phyloP scores from a whole-genome alignment of 2,329 filamentous ascomycete species.

The Ophiosphaerella narmari region DNA sequence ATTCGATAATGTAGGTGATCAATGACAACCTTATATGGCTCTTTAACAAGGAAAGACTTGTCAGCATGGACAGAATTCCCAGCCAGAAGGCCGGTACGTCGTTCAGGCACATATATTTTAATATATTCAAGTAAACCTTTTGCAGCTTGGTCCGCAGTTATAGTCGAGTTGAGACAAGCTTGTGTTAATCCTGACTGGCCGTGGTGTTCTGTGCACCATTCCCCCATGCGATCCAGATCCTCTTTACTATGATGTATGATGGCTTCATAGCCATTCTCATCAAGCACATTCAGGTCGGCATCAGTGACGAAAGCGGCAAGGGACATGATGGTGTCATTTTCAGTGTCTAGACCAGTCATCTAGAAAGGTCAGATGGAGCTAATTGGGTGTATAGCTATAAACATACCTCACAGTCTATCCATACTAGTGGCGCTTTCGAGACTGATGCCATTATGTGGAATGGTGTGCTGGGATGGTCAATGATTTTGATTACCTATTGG shows the following conservation, averaged over 20 bases:
- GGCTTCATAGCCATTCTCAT: slow-evolving; percentile 76
- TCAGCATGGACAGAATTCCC: slow-evolving; percentile 95
- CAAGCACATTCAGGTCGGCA: slow-evolving; percentile 73
- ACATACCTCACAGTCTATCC: slow-evolving; percentile 78
- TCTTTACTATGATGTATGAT: slow-evolving; percentile 74
- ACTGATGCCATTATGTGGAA: slow-evolving; percentile 50
- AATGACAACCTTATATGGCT: slow-evolving; percentile 74
- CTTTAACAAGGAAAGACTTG: slow-evolving; percentile 74
- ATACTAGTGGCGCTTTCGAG: slow-evolving; percentile 73
- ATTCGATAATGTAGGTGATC: slow-evolving; percentile 87
- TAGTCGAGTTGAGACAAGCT: slow-evolving; percentile 73
- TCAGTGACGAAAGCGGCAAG: slow-evolving; percentile 93
- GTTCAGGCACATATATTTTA: slow-evolving; percentile 68
- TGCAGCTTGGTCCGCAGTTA: slow-evolving; percentile 74
- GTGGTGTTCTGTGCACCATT: slow-evolving; percentile 87
- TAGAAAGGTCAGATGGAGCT: slow-evolving; percentile 45
- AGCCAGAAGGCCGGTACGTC: slow-evolving; percentile 73
- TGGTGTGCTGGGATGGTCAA: neutral
- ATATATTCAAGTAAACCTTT: slow-evolving; percentile 78
- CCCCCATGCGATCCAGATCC: slow-evolving; percentile 78
- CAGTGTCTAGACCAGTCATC: slow-evolving; percentile 89
- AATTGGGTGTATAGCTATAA: neutral
- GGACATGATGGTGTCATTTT: slow-evolving; percentile 83
- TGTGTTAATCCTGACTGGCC: slow-evolving; percentile 78
- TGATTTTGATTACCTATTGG: slow-evolving; percentile 4